phyloP scores from a whole-genome alignment of 371 early-diverging fungal genomes.

The Apophysomyces ossiformis region DNA sequence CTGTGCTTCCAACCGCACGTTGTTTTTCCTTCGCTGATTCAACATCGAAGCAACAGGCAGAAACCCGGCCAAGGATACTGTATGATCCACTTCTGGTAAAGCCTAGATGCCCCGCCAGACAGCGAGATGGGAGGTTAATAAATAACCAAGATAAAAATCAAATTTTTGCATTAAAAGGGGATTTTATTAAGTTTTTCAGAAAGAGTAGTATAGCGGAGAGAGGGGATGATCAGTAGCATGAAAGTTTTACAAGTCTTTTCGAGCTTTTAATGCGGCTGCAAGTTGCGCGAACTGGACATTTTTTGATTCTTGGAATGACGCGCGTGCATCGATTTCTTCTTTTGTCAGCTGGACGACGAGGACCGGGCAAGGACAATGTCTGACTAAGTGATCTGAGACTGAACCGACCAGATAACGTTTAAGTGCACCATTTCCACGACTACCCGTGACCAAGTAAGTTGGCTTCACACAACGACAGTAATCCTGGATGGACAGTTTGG shows the following conservation, averaged over 20 bases:
- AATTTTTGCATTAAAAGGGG: too few species aligned
- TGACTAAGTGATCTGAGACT: constrained; percentile 33
- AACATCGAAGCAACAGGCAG: too few species aligned
- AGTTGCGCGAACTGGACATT: constrained; percentile 22
- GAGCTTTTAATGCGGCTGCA: constrained; percentile 1
- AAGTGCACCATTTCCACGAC: constrained; percentile 33
- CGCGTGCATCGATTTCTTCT: constrained; percentile 38
- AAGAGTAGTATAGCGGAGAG: too few species aligned
- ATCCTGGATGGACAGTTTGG: constrained; percentile 38
- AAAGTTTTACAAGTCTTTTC: not conserved
- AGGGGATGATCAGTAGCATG: too few species aligned
- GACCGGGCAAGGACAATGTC: constrained; percentile 44
- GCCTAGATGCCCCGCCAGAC: too few species aligned
- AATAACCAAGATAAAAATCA: too few species aligned
- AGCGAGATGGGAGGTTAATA: too few species aligned
- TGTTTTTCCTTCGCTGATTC: too few species aligned
- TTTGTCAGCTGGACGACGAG: constrained; percentile 34
- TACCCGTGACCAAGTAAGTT: constrained; percentile 33
- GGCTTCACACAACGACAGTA: constrained; percentile 37
- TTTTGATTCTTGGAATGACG: constrained; percentile 21
- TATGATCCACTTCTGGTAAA: too few species aligned
- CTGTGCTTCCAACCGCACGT: too few species aligned
- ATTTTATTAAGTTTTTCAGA: too few species aligned
- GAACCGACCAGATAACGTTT: constrained; percentile 46
- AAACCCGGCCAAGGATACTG: too few species aligned